A percentile compares a stretch with the other conserved stretches of the same genome.
These are phyloP conservation scores for Suhomyces vadensis DNA, from an alignment of 805 yeast genomes.

Conservation along the genomic window DNA sequence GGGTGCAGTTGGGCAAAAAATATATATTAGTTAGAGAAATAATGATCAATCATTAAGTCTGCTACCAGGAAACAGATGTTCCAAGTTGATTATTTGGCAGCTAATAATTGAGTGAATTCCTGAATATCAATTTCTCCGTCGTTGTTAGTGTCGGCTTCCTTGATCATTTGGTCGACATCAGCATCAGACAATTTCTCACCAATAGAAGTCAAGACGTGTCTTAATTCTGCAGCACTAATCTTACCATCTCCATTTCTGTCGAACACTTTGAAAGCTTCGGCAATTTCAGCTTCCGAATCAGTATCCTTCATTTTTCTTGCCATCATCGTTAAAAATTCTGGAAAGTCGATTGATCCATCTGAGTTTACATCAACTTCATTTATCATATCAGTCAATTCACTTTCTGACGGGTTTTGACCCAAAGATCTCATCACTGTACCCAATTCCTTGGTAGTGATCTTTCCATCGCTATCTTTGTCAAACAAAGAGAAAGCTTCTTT, in stretches of 20 bases:
- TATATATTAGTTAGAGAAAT: too few species aligned
- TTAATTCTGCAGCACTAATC: constrained; percentile 93
- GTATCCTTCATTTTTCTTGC: constrained; percentile 84
- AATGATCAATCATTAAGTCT: too few species aligned
- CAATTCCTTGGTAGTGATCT: constrained; percentile 90
- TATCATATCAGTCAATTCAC: constrained; percentile 94
- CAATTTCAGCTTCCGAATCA: constrained; percentile 94
- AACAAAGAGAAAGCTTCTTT: constrained; percentile 97
- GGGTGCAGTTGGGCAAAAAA: too few species aligned
- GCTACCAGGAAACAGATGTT: too few species aligned
- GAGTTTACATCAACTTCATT: constrained; percentile 96
- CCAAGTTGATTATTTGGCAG: constrained; percentile 54
- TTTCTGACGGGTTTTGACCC: constrained; percentile 95
- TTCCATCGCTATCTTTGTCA: constrained; percentile 96
- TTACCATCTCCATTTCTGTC: constrained; percentile 96
- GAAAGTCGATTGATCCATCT: constrained; percentile 66
- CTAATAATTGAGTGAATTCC: constrained; percentile 89
- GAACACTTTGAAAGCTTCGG: constrained; percentile 97
- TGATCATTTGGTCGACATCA: constrained; percentile 96
- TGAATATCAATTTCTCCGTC: constrained; percentile 97
- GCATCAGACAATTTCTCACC: constrained; percentile 97
- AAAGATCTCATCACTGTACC: constrained; percentile 99
- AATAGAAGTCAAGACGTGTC: constrained; percentile 95
- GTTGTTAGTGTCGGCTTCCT: constrained; percentile 92
- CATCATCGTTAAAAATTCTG: constrained; percentile 47